These are phyloP conservation scores for Xylaria bambusicola DNA, from an alignment of 495 filamentous ascomycete genomes.

Conservation along the genomic window DNA sequence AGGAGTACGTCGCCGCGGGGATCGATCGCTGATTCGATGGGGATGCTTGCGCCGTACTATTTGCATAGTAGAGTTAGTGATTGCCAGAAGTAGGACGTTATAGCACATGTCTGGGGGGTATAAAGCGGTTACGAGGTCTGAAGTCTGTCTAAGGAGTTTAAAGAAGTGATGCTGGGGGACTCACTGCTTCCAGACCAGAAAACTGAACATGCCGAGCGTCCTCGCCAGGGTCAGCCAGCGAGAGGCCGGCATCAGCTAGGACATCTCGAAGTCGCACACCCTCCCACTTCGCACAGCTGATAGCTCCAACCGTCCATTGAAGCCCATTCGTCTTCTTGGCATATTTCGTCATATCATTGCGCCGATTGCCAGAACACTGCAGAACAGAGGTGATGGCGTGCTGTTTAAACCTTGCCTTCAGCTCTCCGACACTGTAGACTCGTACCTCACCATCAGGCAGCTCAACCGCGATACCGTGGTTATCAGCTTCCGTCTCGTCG, in stretches of 20 bases:
- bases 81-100: too few relatives aligned
- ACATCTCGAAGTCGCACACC: slow-evolving; percentile 61
- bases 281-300: slow-evolving; percentile 63
- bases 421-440: slow-evolving; percentile 54
- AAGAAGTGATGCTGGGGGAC: too few relatives aligned
- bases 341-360: slow-evolving; percentile 60
- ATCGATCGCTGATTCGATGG: slow-evolving; percentile 56
- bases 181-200: slow-evolving; percentile 56
- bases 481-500: slow-evolving; percentile 38
- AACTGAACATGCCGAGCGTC: slow-evolving; percentile 58
- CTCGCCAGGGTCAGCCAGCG: slow-evolving; percentile 31
- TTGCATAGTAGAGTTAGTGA: too few relatives aligned
- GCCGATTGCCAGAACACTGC: slow-evolving; percentile 64
- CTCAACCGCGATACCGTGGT: slow-evolving; percentile 55
- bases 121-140: too few relatives aligned
- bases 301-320: slow-evolving; percentile 61
- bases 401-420: slow-evolving; percentile 52
- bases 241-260: slow-evolving; percentile 53
- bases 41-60: slow-evolving; percentile 65
- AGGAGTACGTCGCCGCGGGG: slow-evolving; percentile 60
- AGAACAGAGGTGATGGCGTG: slow-evolving; percentile 59
- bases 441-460: slow-evolving; percentile 55
- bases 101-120: too few relatives aligned
- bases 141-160: too few relatives aligned
- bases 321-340: slow-evolving; percentile 58